phyloP scores from a whole-genome alignment of 257 asterid genomes.

The Eucommia ulmoides region DNA sequence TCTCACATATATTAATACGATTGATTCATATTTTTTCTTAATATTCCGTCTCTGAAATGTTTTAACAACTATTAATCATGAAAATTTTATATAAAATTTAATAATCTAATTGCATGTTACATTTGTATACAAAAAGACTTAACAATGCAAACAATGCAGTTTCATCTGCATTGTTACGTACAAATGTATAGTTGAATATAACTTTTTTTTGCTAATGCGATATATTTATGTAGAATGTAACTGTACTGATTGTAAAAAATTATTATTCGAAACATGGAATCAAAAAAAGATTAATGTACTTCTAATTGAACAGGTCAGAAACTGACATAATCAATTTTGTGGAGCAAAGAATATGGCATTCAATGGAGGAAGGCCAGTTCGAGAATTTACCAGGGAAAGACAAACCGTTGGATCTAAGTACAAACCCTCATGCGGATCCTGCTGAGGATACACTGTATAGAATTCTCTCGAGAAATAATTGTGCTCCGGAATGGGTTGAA shows the following conservation, averaged over 20 bases:
- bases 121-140: neutral
- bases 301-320: conserved; percentile 49
- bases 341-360: conserved; percentile 74
- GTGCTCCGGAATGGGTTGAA: conserved; percentile 94
- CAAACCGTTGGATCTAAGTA: conserved; percentile 65
- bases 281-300: neutral
- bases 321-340: conserved; percentile 74
- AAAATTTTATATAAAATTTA: too few relatives aligned
- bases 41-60: too few relatives aligned
- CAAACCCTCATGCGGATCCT: conserved; percentile 77
- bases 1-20: too few relatives aligned
- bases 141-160: neutral
- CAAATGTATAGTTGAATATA: neutral
- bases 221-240: too few relatives aligned
- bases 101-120: too few relatives aligned
- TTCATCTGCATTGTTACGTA: neutral
- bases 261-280: too few relatives aligned
- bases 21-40: too few relatives aligned
- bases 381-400: conserved; percentile 84
- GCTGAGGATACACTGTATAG: conserved; percentile 82
- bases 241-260: neutral
- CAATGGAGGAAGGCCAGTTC: conserved; percentile 92
- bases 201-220: neutral
- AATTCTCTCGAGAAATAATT: conserved; percentile 66
- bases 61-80: too few relatives aligned